Base-by-base conservation (phyloP, 352 stramenopile species). In the Globisporangium iwayamae region DNA sequence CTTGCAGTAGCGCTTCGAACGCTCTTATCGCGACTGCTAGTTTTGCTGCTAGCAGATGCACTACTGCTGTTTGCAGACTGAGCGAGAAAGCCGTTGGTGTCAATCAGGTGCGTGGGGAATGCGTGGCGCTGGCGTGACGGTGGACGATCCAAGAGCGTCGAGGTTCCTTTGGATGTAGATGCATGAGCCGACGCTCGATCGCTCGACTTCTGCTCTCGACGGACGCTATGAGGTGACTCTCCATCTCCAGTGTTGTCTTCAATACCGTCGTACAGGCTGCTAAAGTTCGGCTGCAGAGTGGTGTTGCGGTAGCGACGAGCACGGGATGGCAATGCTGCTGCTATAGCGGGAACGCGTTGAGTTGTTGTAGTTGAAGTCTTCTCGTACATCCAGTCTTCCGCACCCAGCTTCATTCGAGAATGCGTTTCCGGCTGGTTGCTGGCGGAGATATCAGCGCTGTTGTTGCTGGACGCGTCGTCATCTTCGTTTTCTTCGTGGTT, bases 61-160 rank as follows among this genome's bases (percentile, higher is more conserved):
- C 2, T 4, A n/a, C 13, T 41, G 32, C 4, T 45, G 16, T n/a
- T 59, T 48, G 47, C 4, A 8, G 59, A 22, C 5, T 60, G 62
- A 3, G 66, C 69, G 7, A 71, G 48, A 18, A 81, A 77, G 0
- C 63, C 68, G 18, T 68, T 83, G 0, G 71, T 58, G 36, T 91
- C 85, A 2, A 92, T 79, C 13, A 94, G 68, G 60, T 94, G 74
- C 0, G 80, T 94, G 0, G 85, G 85, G 48, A 94, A 94, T 0
- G 85, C 85, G 47, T 93, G 83, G 0, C 81, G 63, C 55, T 94
- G 85, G 4, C 85, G 79, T 0, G 85, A 93, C 2, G 85, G 85
- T 3, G 85, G 85, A 0, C 83, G 83, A 63, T 89, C 72, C 2
- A 18, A 62, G 4, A 48, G 20, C 16, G n/a, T 48, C 14, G 56